Percentiles rank a stretch among this genome's conserved stretches.
phyloP scores from a whole-genome alignment of 306 rosid species.

The Vigna reflexopilosa region DNA sequence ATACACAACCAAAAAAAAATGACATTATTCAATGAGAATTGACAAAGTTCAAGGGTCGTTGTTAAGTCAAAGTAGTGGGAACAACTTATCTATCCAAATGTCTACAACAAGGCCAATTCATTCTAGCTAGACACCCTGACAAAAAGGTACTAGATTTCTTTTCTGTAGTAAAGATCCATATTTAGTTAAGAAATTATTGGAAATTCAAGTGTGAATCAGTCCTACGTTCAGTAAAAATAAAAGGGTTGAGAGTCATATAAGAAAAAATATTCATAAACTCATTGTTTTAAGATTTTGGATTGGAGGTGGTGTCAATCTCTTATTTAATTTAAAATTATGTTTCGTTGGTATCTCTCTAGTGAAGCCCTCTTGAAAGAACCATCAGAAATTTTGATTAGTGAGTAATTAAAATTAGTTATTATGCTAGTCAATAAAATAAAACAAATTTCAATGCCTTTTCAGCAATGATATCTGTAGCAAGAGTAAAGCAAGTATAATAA shows the following conservation, averaged over 20 bases:
- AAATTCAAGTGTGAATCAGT: too few relatives aligned
- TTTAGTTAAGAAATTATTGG: neutral
- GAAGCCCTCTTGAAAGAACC: too few relatives aligned
- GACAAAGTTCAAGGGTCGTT: neutral
- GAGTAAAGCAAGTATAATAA: neutral
- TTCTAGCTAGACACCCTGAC: neutral
- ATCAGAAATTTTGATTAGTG: neutral
- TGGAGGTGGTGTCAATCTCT: too few relatives aligned
- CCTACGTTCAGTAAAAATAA: too few relatives aligned
- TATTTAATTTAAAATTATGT: too few relatives aligned
- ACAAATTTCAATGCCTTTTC: conserved; percentile 10
- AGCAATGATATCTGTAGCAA: neutral
- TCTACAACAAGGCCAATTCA: neutral
- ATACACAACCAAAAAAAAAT: neutral
- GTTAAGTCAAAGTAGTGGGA: neutral
- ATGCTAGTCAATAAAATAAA: neutral
- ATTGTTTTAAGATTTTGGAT: too few relatives aligned
- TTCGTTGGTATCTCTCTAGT: too few relatives aligned
- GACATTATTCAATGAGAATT: neutral
- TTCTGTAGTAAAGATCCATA: neutral
- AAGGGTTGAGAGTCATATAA: too few relatives aligned
- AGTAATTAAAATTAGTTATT: neutral
- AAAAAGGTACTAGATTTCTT: neutral
- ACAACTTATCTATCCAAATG: neutral
- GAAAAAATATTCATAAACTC: too few relatives aligned